These are phyloP conservation scores for Nitzschia sp. DNA, from an alignment of 108 stramenopile species.

Conservation along the genomic window DNA sequence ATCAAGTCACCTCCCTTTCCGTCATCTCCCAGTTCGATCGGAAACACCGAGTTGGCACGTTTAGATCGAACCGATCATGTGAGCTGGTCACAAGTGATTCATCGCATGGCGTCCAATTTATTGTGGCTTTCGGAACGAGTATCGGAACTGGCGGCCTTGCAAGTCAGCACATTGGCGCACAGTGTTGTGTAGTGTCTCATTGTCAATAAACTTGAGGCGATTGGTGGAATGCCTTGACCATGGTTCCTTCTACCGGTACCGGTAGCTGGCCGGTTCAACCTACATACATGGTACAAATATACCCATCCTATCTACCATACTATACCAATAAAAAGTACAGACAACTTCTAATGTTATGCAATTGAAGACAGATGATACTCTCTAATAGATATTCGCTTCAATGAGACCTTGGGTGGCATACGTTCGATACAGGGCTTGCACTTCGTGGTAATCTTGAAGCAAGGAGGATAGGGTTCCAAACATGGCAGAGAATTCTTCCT, in stretches of 20 bases:
- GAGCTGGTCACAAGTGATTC: constrained; percentile 55
- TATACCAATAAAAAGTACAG: no score
- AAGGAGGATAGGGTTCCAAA: not conserved
- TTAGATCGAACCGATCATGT: constrained; percentile 41
- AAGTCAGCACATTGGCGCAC: constrained; percentile 30
- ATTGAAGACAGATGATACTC: no score
- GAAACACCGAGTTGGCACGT: constrained; percentile 33
- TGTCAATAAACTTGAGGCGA: no score
- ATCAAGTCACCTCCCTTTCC: constrained; percentile 33
- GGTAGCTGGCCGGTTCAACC: no score
- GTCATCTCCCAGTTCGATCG: constrained; percentile 44
- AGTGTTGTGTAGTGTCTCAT: constrained; percentile 22
- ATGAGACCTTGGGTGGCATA: no score
- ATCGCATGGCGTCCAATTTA: constrained; percentile 53
- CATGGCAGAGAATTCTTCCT: not conserved
- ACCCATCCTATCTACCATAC: no score
- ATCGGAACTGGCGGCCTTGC: constrained; percentile 23
- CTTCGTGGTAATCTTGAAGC: not conserved
- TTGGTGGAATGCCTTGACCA: no score
- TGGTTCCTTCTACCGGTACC: no score
- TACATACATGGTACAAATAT: no score
- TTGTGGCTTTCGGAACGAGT: constrained; percentile 50
- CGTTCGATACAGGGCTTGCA: not conserved
- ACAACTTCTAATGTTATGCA: no score
- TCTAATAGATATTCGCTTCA: no score